phyloP scores from a whole-genome alignment of 2,329 filamentous ascomycete genomes.

The Colletotrichum sp. region DNA sequence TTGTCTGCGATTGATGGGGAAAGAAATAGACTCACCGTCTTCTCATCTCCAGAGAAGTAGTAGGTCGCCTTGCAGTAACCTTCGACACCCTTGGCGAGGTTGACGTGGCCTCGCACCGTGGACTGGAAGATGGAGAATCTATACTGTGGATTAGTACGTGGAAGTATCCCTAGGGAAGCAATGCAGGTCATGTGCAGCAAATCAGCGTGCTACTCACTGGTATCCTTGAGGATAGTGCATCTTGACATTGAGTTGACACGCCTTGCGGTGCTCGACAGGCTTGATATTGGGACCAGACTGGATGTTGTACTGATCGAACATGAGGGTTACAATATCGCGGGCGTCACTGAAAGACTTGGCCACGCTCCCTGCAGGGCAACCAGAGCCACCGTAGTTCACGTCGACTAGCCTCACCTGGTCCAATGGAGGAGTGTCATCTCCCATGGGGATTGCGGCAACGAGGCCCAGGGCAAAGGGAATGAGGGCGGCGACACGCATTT shows the following conservation, averaged over 20 bases:
- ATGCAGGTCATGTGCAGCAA: accelerated
- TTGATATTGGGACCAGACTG: constrained; percentile 49
- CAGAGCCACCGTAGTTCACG: constrained; percentile 30
- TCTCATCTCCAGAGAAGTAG: constrained; percentile 54
- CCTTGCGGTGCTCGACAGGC: constrained; percentile 51
- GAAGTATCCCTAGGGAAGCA: neutral
- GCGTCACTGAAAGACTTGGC: constrained; percentile 28
- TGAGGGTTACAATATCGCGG: constrained; percentile 47
- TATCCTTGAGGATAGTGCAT: constrained; percentile 56
- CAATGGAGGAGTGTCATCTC: constrained; percentile 21
- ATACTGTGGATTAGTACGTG: neutral
- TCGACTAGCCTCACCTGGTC: constrained; percentile 29
- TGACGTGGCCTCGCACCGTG: constrained; percentile 56
- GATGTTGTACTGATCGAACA: constrained; percentile 57
- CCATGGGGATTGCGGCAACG: constrained; percentile 1
- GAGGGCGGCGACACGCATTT: neutral
- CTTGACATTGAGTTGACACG: constrained; percentile 59
- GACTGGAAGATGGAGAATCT: constrained; percentile 51
- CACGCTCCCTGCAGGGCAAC: constrained; percentile 30
- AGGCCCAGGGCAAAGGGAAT: constrained; percentile 2
- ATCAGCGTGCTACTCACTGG: constrained; percentile 35
- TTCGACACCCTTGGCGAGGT: constrained; percentile 48
- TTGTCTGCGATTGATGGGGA: neutral
- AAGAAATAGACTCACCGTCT: constrained; percentile 36
- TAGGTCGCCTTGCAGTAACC: constrained; percentile 57